Conservation (phyloP, 306 rosid genomes). For the Lathyrus oleraceus region DNA sequence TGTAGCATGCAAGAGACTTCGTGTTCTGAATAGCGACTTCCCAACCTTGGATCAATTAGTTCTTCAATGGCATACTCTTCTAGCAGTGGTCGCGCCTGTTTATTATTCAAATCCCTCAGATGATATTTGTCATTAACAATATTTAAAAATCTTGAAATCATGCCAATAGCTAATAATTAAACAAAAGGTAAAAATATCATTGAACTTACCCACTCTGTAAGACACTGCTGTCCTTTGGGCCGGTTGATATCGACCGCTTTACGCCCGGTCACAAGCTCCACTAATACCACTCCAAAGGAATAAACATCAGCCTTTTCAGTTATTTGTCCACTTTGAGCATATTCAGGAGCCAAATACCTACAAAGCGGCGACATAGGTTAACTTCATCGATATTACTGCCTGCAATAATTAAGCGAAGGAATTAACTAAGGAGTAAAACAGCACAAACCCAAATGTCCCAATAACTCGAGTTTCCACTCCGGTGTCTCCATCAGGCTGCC, state of each 20-base stretch:
- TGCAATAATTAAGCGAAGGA: constrained; percentile 8
- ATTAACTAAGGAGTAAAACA: neutral
- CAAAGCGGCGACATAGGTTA: constrained; percentile 22
- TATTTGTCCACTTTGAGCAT: constrained; percentile 98
- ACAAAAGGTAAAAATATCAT: neutral
- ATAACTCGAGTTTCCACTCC: constrained; percentile 96
- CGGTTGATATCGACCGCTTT: constrained; percentile 92
- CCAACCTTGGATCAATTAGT: constrained; percentile 87
- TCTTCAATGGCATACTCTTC: constrained; percentile 77
- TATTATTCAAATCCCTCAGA: constrained; percentile 35
- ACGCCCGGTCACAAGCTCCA: constrained; percentile 88
- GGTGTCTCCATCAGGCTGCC: constrained; percentile 97
- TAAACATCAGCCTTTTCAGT: constrained; percentile 98
- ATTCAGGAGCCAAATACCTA: constrained; percentile 97
- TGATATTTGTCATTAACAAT: constrained; percentile 14
- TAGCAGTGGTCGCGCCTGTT: constrained; percentile 85
- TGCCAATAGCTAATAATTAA: neutral
- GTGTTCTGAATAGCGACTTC: constrained; percentile 65
- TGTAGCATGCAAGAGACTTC: constrained; percentile 93
- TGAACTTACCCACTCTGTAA: constrained; percentile 86
- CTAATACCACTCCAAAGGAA: constrained; percentile 93
- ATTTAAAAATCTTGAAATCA: constrained; percentile 9
- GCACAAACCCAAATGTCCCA: constrained; percentile 89
- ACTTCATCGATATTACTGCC: constrained; percentile 25
- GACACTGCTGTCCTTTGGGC: constrained; percentile 98